These are phyloP conservation scores for Termitomyces sp. DNA, from an alignment of 768 basidiomycete species.

Conservation along the genomic window DNA sequence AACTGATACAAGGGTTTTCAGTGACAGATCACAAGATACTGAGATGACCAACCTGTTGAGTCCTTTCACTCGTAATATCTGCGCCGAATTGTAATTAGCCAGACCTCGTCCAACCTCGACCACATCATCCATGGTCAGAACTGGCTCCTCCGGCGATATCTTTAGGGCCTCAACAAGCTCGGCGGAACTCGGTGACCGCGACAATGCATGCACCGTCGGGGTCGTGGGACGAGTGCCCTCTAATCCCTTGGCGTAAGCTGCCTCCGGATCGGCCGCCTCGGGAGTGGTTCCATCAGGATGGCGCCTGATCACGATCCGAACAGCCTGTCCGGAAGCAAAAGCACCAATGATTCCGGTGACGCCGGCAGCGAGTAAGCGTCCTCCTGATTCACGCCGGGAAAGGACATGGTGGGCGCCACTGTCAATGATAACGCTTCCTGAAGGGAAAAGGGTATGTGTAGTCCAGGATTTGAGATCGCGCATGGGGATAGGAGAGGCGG, in stretches of 20 bases:
- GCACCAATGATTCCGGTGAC: constrained; percentile 82
- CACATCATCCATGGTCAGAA: constrained; percentile 42
- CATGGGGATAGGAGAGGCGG: constrained; percentile 63
- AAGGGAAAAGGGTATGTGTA: constrained; percentile 86
- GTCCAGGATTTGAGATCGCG: constrained; percentile 95
- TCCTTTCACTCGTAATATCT: constrained; percentile 85
- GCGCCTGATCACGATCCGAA: constrained; percentile 65
- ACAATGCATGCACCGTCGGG: constrained; percentile 38
- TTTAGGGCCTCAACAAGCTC: constrained; percentile 24
- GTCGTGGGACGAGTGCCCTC: constrained; percentile 52
- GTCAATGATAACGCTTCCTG: constrained; percentile 87
- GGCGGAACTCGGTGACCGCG: constrained; percentile 28
- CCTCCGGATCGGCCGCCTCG: constrained; percentile 21
- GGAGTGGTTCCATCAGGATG: constrained; percentile 19
- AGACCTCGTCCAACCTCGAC: constrained; percentile 91
- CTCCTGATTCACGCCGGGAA: constrained; percentile 81
- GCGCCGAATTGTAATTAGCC: constrained; percentile 93
- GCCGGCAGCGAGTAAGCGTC: constrained; percentile 87
- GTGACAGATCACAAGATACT: constrained; percentile 1
- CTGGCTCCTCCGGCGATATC: constrained; percentile 22
- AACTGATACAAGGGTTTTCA: constrained; percentile 39
- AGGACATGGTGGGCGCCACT: constrained; percentile 84
- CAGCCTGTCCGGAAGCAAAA: constrained; percentile 94
- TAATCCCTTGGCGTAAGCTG: constrained; percentile 30
- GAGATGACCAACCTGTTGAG: constrained; percentile 70